phyloP scores from a whole-genome alignment of 2,329 filamentous ascomycete genomes.

The Cercospora sojina region DNA sequence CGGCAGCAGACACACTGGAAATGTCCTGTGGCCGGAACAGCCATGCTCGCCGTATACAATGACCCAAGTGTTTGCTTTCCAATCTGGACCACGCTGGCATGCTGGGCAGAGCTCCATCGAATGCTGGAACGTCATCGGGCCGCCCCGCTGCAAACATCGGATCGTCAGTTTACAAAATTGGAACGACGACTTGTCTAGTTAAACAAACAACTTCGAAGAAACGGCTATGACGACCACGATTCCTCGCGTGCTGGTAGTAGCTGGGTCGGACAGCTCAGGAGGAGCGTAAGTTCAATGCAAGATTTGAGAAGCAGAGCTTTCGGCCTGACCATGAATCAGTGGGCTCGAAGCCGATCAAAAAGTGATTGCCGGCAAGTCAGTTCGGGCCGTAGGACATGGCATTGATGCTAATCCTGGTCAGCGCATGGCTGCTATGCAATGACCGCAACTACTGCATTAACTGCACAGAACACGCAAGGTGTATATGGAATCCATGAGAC shows the following conservation, averaged over 20 bases:
- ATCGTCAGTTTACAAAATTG: constrained; percentile 6
- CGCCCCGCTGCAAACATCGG: constrained; percentile 15
- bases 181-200: not conserved
- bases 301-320: not conserved
- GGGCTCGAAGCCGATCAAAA: constrained; percentile 96
- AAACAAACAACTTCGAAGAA: constrained; percentile 4
- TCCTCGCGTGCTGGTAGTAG: constrained; percentile 71
- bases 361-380: constrained; percentile 56
- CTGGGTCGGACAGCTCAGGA: constrained; percentile 86
- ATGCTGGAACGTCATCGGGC: constrained; percentile 12
- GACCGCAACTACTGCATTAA: constrained; percentile 91
- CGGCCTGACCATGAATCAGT: constrained; percentile 47
- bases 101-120: not conserved
- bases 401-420: constrained; percentile 1
- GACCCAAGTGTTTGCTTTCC: not conserved
- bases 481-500: constrained; percentile 78
- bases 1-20: not conserved
- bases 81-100: not conserved
- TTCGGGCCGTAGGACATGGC: constrained; percentile 1
- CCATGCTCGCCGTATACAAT: not conserved
- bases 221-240: constrained; percentile 20
- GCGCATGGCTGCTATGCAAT: constrained; percentile 93
- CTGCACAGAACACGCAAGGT: constrained; percentile 89
- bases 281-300: constrained; percentile 66
- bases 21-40: not conserved